phyloP scores from a whole-genome alignment of 192 early-diverging fungal species.

The Coemansia sp. region DNA sequence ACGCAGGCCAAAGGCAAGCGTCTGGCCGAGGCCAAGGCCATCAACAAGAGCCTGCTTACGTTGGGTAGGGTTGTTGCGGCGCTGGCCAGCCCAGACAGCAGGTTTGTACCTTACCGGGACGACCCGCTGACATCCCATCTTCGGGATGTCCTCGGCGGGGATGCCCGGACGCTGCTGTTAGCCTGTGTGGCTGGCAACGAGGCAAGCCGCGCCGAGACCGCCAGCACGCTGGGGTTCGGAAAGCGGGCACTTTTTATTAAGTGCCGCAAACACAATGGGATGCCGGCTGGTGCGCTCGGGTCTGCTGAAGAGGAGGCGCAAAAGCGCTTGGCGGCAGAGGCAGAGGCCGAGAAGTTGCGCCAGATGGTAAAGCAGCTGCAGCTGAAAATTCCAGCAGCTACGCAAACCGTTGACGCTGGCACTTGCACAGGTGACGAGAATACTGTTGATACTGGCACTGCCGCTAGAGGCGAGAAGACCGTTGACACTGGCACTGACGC shows the following conservation, averaged over 20 bases:
- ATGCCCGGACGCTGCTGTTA: not conserved
- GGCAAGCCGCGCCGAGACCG: not conserved
- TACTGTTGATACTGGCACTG: too few species aligned
- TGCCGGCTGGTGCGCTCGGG: not conserved
- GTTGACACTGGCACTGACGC: too few species aligned
- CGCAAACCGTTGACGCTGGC: too few species aligned
- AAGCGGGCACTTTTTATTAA: not conserved
- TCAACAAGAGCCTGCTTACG: not conserved
- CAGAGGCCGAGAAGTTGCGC: not conserved
- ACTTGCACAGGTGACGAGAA: too few species aligned
- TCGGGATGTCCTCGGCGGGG: not conserved
- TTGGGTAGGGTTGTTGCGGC: not conserved
- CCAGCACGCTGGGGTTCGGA: not conserved
- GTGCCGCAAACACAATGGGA: not conserved
- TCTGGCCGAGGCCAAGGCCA: not conserved
- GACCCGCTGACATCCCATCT: not conserved
- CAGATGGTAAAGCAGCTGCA: too few species aligned
- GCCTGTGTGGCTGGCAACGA: not conserved
- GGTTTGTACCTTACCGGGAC: not conserved
- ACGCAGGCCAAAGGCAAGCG: not conserved
- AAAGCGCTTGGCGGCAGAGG: not conserved
- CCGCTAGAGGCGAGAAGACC: too few species aligned
- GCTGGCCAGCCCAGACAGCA: not conserved
- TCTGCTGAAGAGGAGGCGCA: not conserved
- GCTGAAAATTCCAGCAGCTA: not conserved